Percentiles rank a stretch among this genome's conserved stretches.
These are phyloP conservation scores for Coemansia sp. DNA, from an alignment of 192 early-diverging fungal genomes.

Conservation along the genomic window DNA sequence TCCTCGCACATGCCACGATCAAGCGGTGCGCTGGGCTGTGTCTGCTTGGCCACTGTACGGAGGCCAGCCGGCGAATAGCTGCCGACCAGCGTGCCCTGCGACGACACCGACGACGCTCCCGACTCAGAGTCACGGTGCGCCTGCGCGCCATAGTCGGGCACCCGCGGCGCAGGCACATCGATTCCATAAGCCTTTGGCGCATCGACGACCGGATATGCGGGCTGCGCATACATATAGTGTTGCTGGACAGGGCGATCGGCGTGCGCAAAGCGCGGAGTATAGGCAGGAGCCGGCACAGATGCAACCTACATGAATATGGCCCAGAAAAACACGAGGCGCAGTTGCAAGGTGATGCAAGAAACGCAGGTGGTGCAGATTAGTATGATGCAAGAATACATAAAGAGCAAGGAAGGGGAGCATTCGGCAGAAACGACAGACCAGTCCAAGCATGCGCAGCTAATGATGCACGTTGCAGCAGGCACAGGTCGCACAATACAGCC, in stretches of 20 bases:
- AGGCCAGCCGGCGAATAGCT: slow-evolving; percentile 22
- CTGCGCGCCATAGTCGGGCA: slow-evolving; percentile 11
- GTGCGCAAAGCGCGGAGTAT: slow-evolving; percentile 5
- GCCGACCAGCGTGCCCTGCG: slow-evolving; percentile 37
- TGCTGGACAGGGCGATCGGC: slow-evolving; percentile 14
- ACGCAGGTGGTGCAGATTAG: not conserved
- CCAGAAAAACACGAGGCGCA: slow-evolving; percentile 5
- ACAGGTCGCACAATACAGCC: not conserved
- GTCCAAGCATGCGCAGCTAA: not conserved
- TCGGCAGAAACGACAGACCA: not conserved
- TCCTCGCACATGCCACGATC: slow-evolving; percentile 26
- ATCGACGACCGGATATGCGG: slow-evolving; percentile 10
- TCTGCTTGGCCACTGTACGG: slow-evolving; percentile 12
- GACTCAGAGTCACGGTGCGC: slow-evolving; percentile 44
- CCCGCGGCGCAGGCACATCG: slow-evolving; percentile 24
- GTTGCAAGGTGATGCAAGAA: not conserved
- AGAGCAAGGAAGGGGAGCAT: not conserved
- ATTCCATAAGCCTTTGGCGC: slow-evolving; percentile 26
- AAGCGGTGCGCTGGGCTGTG: not conserved
- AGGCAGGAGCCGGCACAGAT: slow-evolving; percentile 7
- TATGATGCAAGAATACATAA: no score
- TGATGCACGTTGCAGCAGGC: not conserved
- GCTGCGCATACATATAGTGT: slow-evolving; percentile 4
- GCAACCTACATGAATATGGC: slow-evolving; percentile 7
- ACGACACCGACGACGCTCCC: slow-evolving; percentile 43